phyloP scores from a whole-genome alignment of 106 monocot species.

The Dendrobium catenatum region DNA sequence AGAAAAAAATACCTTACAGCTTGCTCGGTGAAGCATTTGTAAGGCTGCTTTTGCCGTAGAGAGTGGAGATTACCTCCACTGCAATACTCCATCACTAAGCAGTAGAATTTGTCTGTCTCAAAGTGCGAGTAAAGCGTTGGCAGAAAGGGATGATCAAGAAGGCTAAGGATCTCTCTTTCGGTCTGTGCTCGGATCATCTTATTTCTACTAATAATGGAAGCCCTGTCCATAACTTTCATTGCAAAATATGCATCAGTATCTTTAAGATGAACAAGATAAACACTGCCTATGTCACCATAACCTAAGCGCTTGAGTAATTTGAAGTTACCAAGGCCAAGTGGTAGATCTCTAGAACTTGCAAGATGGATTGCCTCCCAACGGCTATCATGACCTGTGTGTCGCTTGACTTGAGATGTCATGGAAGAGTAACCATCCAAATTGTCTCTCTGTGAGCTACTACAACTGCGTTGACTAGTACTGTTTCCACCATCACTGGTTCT shows the following conservation, averaged over 20 bases:
- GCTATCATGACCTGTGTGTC: constrained; percentile 19
- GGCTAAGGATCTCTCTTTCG: constrained; percentile 24
- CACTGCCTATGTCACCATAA: constrained; percentile 28
- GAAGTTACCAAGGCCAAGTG: constrained; percentile 21
- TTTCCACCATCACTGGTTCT: background rate
- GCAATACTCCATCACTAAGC: constrained; percentile 32
- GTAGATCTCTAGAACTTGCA: constrained; percentile 20
- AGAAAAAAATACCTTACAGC: constrained; percentile 13
- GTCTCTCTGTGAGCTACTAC: constrained; percentile 13
- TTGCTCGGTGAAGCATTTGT: constrained; percentile 24
- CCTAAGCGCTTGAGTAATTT: constrained; percentile 21
- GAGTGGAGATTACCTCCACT: constrained; percentile 28
- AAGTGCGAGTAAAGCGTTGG: constrained; percentile 22
- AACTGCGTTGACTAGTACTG: background rate
- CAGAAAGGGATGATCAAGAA: constrained; percentile 27
- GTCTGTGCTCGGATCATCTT: constrained; percentile 26
- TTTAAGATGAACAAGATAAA: constrained; percentile 24
- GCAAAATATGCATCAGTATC: constrained; percentile 22
- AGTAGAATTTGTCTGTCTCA: constrained; percentile 27
- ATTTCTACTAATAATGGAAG: constrained; percentile 22
- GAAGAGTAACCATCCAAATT: constrained; percentile 18
- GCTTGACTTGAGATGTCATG: constrained; percentile 5
- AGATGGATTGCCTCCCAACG: constrained; percentile 19
- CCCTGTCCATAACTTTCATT: constrained; percentile 30
- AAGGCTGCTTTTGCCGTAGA: constrained; percentile 23